These are phyloP conservation scores for Thermothelomyces thermophilus DNA, from an alignment of 2,329 filamentous ascomycete genomes.

Conservation along the genomic window DNA sequence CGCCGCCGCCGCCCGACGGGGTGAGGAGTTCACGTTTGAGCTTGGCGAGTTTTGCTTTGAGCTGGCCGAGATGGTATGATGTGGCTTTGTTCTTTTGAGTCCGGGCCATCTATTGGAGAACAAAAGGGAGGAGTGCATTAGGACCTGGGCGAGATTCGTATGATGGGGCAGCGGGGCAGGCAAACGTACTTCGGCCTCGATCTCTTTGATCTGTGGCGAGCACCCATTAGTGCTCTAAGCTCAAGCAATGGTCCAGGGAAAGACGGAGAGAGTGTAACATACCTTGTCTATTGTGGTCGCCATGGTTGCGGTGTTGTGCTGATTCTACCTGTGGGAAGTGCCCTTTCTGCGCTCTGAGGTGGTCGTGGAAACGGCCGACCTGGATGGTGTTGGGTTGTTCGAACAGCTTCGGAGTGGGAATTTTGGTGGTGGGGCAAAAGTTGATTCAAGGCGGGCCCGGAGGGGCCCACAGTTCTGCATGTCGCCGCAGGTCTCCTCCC, in stretches of 20 bases:
- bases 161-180: background rate
- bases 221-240: constrained; percentile 28
- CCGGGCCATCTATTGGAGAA: constrained; percentile 66
- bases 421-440: constrained; percentile 28
- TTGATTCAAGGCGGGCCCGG: background rate
- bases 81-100: constrained; percentile 98
- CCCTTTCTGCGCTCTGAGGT: background rate
- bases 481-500: too few relatives aligned
- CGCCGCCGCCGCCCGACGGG: constrained; percentile 66
- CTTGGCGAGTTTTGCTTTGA: constrained; percentile 98
- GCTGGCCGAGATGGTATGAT: constrained; percentile 86
- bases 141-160: background rate
- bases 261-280: constrained; percentile 27
- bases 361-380: background rate
- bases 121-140: constrained; percentile 13
- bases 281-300: constrained; percentile 97
- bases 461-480: too few relatives aligned
- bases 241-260: background rate
- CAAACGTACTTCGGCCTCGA: constrained; percentile 79
- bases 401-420: constrained; percentile 18
- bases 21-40: constrained; percentile 93
- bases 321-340: background rate
- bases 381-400: constrained; percentile 10
- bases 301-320: constrained; percentile 54
- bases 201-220: constrained; percentile 74